Conservation (phyloP, 2,329 filamentous ascomycete genomes). For the Blumeria hordei region DNA sequence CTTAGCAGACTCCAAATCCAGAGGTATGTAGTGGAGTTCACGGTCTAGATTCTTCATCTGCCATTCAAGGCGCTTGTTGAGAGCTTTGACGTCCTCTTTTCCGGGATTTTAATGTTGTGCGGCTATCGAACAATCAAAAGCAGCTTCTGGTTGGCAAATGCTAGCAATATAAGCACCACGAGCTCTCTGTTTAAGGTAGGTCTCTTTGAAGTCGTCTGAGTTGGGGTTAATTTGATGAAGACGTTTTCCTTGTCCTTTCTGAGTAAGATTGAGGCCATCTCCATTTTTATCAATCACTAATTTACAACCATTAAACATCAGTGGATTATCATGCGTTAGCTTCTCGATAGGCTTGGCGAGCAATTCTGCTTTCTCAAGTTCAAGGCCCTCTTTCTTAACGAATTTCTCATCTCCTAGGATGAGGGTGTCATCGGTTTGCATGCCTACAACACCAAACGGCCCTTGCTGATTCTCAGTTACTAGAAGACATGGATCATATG, state of each 20-base stretch:
- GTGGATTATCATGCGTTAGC: not conserved
- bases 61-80: constrained; percentile 1
- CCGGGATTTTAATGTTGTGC: not conserved
- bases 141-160: constrained; percentile 1
- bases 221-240: not conserved
- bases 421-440: constrained; percentile 3
- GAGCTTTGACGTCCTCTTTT: not conserved
- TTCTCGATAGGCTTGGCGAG: constrained; percentile 1
- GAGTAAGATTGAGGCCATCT: not conserved
- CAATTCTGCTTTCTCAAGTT: constrained; percentile 1
- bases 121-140: constrained; percentile 2
- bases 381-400: not conserved
- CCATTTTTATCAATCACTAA: not conserved
- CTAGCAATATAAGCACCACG: constrained; percentile 1
- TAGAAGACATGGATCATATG: constrained; percentile 1
- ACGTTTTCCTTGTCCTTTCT: constrained; percentile 1
- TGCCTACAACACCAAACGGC: constrained; percentile 2
- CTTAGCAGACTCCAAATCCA: not conserved
- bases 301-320: constrained; percentile 2
- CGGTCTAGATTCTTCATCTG: not conserved
- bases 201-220: not conserved
- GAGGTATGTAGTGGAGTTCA: not conserved
- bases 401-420: constrained; percentile 1
- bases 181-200: not conserved
- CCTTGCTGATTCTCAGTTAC: not conserved